These are phyloP conservation scores for Tephrocybe sp. DNA, from an alignment of 768 basidiomycete genomes.

Conservation along the genomic window DNA sequence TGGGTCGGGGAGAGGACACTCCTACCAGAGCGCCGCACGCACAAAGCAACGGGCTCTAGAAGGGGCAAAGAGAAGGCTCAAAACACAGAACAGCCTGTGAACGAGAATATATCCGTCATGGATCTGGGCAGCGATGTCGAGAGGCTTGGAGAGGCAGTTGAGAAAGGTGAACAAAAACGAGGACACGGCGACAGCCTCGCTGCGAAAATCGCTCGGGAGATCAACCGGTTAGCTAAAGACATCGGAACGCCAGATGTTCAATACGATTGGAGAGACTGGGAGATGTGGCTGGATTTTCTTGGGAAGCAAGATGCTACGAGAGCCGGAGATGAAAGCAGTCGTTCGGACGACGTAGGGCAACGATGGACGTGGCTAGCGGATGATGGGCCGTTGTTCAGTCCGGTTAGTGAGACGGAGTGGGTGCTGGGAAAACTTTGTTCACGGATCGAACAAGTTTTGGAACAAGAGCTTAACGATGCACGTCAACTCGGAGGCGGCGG, in stretches of 20 bases:
- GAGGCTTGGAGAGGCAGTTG: constrained; percentile 33
- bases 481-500: not conserved
- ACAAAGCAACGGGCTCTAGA: no score
- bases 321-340: not conserved
- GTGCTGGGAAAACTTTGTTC: constrained; percentile 32
- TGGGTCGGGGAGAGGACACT: constrained; percentile 27
- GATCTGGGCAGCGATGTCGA: constrained; percentile 25
- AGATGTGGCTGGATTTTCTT: constrained; percentile 29
- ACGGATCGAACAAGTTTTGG: constrained; percentile 31
- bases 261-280: constrained; percentile 39
- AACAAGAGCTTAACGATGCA: constrained; percentile 9
- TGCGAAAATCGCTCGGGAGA: constrained; percentile 28
- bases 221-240: constrained; percentile 29
- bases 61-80: not conserved
- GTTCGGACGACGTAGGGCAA: constrained; percentile 6
- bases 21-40: constrained; percentile 22
- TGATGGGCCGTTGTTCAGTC: constrained; percentile 37
- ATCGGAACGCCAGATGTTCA: constrained; percentile 24
- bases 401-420: constrained; percentile 36
- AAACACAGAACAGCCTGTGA: not conserved
- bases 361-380: constrained; percentile 39
- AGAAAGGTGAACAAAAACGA: constrained; percentile 24
- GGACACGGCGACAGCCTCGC: constrained; percentile 25
- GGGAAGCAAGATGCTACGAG: constrained; percentile 18
- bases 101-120: not conserved